Conservation (phyloP, 139 green algal species). For the Chlamydomonas incerta region DNA sequence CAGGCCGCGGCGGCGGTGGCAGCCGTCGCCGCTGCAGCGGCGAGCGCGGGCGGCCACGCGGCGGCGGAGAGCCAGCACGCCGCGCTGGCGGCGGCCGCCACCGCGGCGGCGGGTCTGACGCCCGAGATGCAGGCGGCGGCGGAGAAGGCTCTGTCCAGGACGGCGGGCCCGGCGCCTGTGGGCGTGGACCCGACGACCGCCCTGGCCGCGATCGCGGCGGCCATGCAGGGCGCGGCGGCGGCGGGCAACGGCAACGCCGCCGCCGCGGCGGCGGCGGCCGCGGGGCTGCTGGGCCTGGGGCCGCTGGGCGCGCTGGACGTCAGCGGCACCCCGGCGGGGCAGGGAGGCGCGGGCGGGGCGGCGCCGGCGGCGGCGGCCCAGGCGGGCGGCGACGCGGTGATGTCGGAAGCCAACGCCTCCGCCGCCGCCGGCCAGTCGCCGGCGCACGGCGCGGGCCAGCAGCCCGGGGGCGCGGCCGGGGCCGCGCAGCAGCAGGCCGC, state of each 20-base stretch:
- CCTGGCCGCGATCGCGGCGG: constrained; percentile 17
- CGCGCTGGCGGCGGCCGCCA: not conserved
- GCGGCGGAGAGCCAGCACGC: not conserved
- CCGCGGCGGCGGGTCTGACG: not conserved
- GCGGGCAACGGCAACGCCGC: not conserved
- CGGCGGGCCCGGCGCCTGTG: not conserved
- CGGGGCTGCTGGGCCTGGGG: constrained; percentile 1
- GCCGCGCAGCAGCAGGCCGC: not conserved
- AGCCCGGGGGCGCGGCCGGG: not conserved
- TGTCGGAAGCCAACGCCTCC: not conserved
- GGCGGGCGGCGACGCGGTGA: not conserved
- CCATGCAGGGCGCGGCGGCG: constrained; percentile 10
- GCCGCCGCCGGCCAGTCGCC: not conserved
- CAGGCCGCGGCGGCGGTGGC: constrained; percentile 1
- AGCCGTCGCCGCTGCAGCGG: constrained; percentile 26
- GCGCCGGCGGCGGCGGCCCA: not conserved
- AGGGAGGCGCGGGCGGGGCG: not conserved
- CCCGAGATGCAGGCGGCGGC: not conserved
- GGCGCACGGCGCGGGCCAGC: not conserved
- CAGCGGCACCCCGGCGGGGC: not conserved
- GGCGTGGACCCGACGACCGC: constrained; percentile 7
- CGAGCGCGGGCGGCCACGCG: not conserved
- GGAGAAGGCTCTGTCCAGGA: not conserved
- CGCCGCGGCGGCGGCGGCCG: not conserved
- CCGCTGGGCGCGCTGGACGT: constrained; percentile 20